phyloP scores from a whole-genome alignment of 1,284 basidiomycete genomes.

The Amylostereum areolatum region DNA sequence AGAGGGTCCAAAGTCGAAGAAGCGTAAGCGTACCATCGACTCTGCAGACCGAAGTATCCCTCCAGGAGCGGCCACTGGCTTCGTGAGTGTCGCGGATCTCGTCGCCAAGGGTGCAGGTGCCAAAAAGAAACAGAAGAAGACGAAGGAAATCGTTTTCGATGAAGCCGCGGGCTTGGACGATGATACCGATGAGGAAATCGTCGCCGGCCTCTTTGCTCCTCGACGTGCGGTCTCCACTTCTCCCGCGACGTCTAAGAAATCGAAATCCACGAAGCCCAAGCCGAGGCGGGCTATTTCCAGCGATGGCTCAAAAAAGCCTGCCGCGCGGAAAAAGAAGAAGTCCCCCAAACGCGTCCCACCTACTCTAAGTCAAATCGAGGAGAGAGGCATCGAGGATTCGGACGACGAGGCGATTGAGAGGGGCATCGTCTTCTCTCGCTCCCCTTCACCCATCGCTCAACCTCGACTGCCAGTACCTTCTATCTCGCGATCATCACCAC shows the following conservation, averaged over 20 bases:
- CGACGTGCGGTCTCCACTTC: slow-evolving; percentile 46
- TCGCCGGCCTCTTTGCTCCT: slow-evolving; percentile 36
- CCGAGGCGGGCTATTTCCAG: slow-evolving; percentile 9
- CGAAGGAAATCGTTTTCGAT: slow-evolving; percentile 18
- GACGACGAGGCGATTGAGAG: slow-evolving; percentile 49
- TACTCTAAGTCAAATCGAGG: slow-evolving; percentile 34
- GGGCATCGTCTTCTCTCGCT: slow-evolving; percentile 14
- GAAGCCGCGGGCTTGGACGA: slow-evolving; percentile 46
- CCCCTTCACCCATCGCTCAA: neutral
- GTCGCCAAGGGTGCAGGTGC: slow-evolving; percentile 39
- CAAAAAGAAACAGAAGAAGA: slow-evolving; percentile 32
- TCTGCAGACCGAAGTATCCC: slow-evolving; percentile 57
- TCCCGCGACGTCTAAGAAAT: slow-evolving; percentile 15
- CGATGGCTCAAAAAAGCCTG: slow-evolving; percentile 2
- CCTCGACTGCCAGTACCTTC: neutral
- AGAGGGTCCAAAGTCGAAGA: slow-evolving; percentile 39
- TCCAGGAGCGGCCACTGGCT: slow-evolving; percentile 52
- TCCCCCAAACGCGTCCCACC: slow-evolving; percentile 27
- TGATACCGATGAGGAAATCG: slow-evolving; percentile 59
- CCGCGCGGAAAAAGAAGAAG: slow-evolving; percentile 17
- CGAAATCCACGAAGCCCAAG: slow-evolving; percentile 12
- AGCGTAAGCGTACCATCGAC: slow-evolving; percentile 68
- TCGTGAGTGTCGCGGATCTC: slow-evolving; percentile 58
- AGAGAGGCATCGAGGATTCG: slow-evolving; percentile 43
- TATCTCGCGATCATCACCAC: neutral